Percentiles rank a stretch among this genome's conserved stretches.
Conservation (phyloP, 805 yeast genomes). For the Starmerella roubikii region DNA sequence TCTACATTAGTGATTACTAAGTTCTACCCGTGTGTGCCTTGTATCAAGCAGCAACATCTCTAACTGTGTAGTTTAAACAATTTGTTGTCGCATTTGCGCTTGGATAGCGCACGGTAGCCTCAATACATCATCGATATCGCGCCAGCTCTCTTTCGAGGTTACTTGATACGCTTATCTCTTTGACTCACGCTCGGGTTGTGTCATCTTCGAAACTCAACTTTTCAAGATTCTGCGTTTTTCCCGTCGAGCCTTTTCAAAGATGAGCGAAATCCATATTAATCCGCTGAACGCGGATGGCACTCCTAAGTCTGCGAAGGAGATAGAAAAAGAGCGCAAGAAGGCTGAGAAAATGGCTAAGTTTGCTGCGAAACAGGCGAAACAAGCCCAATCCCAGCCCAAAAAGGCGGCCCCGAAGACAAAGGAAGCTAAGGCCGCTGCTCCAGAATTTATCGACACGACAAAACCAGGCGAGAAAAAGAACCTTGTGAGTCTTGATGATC, state of each 20-base stretch:
- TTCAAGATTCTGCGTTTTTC: no score
- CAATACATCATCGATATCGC: no score
- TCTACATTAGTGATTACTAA: no score
- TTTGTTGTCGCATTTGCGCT: no score
- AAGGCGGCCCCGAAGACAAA: constrained; percentile 35
- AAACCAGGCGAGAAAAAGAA: constrained; percentile 82
- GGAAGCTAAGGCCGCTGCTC: constrained; percentile 59
- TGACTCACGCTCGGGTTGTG: not conserved
- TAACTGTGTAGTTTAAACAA: no score
- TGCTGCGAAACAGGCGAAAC: constrained; percentile 65
- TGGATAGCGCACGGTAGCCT: no score
- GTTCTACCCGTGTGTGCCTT: no score
- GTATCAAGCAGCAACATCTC: no score
- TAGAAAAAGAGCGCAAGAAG: constrained; percentile 76
- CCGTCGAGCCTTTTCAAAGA: no score
- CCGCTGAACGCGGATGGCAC: constrained; percentile 15
- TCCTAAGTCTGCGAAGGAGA: constrained; percentile 61
- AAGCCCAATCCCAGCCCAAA: constrained; percentile 23
- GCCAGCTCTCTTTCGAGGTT: no score
- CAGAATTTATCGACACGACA: constrained; percentile 79
- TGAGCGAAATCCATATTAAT: not conserved
- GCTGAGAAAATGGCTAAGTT: constrained; percentile 81
- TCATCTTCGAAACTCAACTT: no score
- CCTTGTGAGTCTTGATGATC: constrained; percentile 75
- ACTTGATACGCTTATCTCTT: not conserved